Conservation (phyloP, 2,329 filamentous ascomycete species). For the Clonostachys rhizophaga region DNA sequence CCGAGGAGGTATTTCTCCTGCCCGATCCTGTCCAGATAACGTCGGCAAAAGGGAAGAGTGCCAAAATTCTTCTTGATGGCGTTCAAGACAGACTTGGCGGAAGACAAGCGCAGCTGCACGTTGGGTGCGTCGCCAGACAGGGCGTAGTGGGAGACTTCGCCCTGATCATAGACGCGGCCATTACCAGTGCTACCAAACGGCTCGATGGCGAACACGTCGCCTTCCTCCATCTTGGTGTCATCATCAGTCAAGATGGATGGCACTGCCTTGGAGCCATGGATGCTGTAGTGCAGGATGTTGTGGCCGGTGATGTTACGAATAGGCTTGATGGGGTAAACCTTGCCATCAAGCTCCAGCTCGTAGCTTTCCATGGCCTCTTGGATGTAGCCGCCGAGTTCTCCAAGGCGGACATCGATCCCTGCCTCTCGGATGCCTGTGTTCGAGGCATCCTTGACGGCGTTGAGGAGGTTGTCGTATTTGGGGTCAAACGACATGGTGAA, state of each 20-base stretch:
- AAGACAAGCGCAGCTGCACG: constrained; percentile 70
- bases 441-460: constrained; percentile 70
- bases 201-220: constrained; percentile 91
- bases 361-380: constrained; percentile 94
- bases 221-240: constrained; percentile 95
- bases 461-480: constrained; percentile 69
- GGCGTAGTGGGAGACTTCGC: constrained; percentile 88
- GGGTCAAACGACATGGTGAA: constrained; percentile 76
- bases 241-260: constrained; percentile 88
- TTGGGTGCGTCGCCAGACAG: constrained; percentile 68
- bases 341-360: constrained; percentile 78
- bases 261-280: constrained; percentile 89
- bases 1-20: constrained; percentile 92
- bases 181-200: constrained; percentile 93
- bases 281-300: constrained; percentile 83
- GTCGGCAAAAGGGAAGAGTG: constrained; percentile 83
- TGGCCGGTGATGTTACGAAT: constrained; percentile 88
- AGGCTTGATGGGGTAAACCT: constrained; percentile 74
- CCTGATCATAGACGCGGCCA: constrained; percentile 81
- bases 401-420: constrained; percentile 85
- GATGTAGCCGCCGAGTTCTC: constrained; percentile 77
- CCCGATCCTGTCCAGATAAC: constrained; percentile 87
- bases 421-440: constrained; percentile 82
- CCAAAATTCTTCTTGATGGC: constrained; percentile 97
- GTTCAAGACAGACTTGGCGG: constrained; percentile 78